A percentile compares a stretch with the other conserved stretches of the same genome.
Evolutionary conservation across 169 alveolate species (phyloP).

Genomic region (Cryptosporidium xiaoi): DNA sequence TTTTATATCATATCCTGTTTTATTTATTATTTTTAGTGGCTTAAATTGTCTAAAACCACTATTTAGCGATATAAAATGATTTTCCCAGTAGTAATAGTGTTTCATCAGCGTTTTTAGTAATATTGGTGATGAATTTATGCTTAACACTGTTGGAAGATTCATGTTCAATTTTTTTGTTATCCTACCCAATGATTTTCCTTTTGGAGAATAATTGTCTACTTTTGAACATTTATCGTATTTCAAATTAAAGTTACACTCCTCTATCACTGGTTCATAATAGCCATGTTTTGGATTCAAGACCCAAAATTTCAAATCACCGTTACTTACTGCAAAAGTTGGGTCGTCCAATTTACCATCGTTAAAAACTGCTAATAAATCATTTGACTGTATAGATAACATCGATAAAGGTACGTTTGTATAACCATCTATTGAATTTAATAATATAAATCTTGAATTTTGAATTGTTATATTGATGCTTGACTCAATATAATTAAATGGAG

Average conservation of each 20-base stretch:
- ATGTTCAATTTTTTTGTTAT: conserved; percentile 2
- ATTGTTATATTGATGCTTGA: conserved; percentile 17
- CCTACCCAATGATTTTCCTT: background rate
- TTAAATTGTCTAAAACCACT: background rate
- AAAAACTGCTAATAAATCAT: background rate
- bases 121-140: conserved; percentile 43
- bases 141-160: conserved; percentile 9
- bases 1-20: conserved; percentile 51
- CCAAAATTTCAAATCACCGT: conserved; percentile 54
- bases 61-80: background rate
- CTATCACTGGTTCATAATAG: conserved; percentile 52
- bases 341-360: background rate
- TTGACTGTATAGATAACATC: conserved; percentile 45
- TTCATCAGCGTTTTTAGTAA: conserved; percentile 9
- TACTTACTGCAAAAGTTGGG: conserved; percentile 11
- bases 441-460: conserved; percentile 34
- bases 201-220: conserved; percentile 34
- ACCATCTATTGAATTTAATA: conserved; percentile 22
- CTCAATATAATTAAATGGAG: background rate
- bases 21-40: conserved; percentile 7
- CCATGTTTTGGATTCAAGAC: conserved; percentile 65
- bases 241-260: conserved; percentile 42
- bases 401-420: conserved; percentile 38
- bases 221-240: background rate
- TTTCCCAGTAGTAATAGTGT: conserved; percentile 3